These are phyloP conservation scores for Rosa chinensis DNA, from an alignment of 306 rosid genomes.

Conservation along the genomic window DNA sequence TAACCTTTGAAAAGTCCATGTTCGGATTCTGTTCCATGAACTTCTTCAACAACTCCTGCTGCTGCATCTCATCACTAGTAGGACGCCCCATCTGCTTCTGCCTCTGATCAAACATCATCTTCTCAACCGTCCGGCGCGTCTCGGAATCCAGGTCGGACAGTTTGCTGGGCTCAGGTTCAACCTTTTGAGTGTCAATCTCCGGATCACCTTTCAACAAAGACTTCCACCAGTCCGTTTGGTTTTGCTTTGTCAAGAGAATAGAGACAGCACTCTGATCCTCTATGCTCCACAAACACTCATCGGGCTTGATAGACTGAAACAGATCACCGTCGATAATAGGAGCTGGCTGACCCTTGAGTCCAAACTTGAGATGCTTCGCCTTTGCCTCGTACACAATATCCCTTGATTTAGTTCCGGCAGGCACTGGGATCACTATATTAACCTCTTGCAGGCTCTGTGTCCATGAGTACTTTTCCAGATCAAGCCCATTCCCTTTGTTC, in stretches of 20 bases:
- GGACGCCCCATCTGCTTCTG: slow-evolving; percentile 14
- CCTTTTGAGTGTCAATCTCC: slow-evolving; percentile 55
- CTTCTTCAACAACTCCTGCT: slow-evolving; percentile 5
- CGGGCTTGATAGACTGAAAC: slow-evolving; percentile 50
- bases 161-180: slow-evolving; percentile 60
- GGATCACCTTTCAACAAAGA: slow-evolving; percentile 70
- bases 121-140: background rate
- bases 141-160: slow-evolving; percentile 72
- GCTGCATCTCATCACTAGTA: background rate
- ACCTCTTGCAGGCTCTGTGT: slow-evolving; percentile 66
- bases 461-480: slow-evolving; percentile 68
- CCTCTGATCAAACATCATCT: slow-evolving; percentile 12
- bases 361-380: slow-evolving; percentile 45
- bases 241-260: slow-evolving; percentile 70
- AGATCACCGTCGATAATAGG: slow-evolving; percentile 69
- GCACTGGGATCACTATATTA: slow-evolving; percentile 49
- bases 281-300: slow-evolving; percentile 67
- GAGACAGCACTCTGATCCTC: slow-evolving; percentile 58
- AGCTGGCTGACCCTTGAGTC: slow-evolving; percentile 63
- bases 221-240: slow-evolving; percentile 87
- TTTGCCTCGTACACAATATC: slow-evolving; percentile 30
- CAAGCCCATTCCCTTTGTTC: slow-evolving; percentile 48
- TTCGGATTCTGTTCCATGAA: background rate
- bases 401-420: slow-evolving; percentile 45
- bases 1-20: background rate